phyloP scores from a whole-genome alignment of 306 rosid genomes.

The Lagenaria siceraria region DNA sequence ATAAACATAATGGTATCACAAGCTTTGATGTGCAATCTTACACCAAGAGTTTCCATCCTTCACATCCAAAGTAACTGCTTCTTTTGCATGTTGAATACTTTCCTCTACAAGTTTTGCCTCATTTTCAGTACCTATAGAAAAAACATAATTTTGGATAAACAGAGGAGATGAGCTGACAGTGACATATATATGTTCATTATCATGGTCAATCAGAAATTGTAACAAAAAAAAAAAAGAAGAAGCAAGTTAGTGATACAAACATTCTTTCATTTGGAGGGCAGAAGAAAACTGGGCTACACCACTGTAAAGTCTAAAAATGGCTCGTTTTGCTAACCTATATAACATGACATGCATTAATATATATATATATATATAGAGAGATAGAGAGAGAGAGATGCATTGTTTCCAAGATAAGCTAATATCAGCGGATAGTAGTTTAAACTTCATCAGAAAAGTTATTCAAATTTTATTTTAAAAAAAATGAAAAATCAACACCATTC shows the following conservation, averaged over 20 bases:
- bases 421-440: background rate
- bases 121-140: conserved; percentile 57
- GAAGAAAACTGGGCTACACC: background rate
- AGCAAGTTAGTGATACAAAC: background rate
- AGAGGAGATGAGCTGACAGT: background rate
- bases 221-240: background rate
- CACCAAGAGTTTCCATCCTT: conserved; percentile 95
- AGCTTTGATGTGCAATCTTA: conserved; percentile 27
- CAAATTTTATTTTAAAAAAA: background rate
- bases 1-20: background rate
- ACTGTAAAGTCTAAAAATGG: background rate
- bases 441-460: background rate
- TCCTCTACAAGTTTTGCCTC: conserved; percentile 78
- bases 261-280: background rate
- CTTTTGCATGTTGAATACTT: conserved; percentile 90
- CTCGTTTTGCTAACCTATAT: background rate
- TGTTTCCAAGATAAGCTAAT: background rate
- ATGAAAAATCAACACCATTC: background rate
- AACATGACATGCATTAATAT: background rate
- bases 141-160: conserved; percentile 6
- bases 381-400: background rate
- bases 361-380: background rate
- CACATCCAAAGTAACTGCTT: conserved; percentile 86
- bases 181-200: background rate
- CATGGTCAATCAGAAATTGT: background rate